These are phyloP conservation scores for Arctostaphylos glauca DNA, from an alignment of 148 eudicot species.

Conservation along the genomic window DNA sequence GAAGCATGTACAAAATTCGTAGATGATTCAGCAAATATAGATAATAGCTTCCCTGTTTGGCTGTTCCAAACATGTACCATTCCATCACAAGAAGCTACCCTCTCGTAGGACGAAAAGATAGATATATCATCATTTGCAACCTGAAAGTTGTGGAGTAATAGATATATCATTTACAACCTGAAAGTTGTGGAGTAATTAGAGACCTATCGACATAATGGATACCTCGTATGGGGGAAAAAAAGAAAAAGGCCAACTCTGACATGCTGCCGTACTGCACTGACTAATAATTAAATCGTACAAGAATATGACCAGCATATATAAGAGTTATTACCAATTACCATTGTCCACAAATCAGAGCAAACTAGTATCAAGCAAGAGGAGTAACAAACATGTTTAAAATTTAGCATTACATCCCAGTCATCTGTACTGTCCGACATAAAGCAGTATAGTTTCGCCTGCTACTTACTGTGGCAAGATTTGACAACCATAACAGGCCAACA, in stretches of 20 bases:
- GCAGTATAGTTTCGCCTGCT: not conserved
- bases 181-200: constrained; percentile 18
- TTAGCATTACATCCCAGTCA: not conserved
- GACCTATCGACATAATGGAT: not conserved
- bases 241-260: not conserved
- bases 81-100: constrained; percentile 99
- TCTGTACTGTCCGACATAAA: not conserved
- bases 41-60: constrained; percentile 76
- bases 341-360: not conserved
- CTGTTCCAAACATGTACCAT: constrained; percentile 91
- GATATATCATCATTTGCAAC: too few species aligned
- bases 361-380: not conserved
- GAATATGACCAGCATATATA: not conserved
- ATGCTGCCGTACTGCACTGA: not conserved
- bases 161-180: constrained; percentile 94
- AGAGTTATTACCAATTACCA: not conserved
- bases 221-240: not conserved
- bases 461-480: not conserved
- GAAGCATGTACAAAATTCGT: constrained; percentile 35
- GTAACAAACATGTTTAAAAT: not conserved
- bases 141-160: too few species aligned
- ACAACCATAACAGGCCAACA: constrained; percentile 1
- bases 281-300: not conserved
- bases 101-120: constrained; percentile 55
- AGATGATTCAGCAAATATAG: constrained; percentile 72